Evolutionary conservation across 2,329 filamentous ascomycete species (phyloP).

Genomic region (Rhynchosporium secalis): DNA sequence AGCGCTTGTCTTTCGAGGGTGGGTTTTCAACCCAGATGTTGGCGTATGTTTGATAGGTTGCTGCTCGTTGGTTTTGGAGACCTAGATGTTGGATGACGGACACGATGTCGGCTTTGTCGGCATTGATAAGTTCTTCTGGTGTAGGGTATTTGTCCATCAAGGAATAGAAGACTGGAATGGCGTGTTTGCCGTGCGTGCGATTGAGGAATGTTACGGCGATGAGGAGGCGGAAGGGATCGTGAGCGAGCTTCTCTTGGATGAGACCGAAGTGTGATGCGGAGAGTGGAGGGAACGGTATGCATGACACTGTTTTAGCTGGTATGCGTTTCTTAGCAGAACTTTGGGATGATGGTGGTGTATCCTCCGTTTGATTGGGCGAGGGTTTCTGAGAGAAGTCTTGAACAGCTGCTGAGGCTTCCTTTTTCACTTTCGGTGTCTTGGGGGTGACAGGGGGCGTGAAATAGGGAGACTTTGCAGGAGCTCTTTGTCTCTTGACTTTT

Average conservation of each 20-base stretch:
- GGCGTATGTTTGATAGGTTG: slow-evolving; percentile 69
- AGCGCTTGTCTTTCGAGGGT: slow-evolving; percentile 59
- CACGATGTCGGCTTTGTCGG: slow-evolving; percentile 56
- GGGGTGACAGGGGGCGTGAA: slow-evolving; percentile 29
- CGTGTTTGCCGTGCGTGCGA: slow-evolving; percentile 70
- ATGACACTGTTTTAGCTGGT: slow-evolving; percentile 45
- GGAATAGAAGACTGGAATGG: slow-evolving; percentile 72
- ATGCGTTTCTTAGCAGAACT: slow-evolving; percentile 27
- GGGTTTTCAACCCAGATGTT: slow-evolving; percentile 64
- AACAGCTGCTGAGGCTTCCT: background rate
- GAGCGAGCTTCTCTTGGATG: slow-evolving; percentile 76
- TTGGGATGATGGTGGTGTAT: background rate
- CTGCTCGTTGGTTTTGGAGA: slow-evolving; percentile 66
- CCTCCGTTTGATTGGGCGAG: slow-evolving; percentile 14
- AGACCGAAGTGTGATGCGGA: slow-evolving; percentile 68
- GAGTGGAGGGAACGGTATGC: slow-evolving; percentile 67
- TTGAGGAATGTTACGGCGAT: slow-evolving; percentile 84
- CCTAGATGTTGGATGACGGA: slow-evolving; percentile 69
- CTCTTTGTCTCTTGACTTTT: slow-evolving; percentile 27
- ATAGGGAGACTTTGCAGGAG: slow-evolving; percentile 38
- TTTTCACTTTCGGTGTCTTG: slow-evolving; percentile 12
- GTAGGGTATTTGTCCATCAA: slow-evolving; percentile 70
- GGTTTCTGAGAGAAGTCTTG: background rate
- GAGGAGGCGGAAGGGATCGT: slow-evolving; percentile 76
- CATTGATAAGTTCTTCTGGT: slow-evolving; percentile 59